These are phyloP conservation scores for Metschnikowia colocasiae DNA, from an alignment of 805 yeast genomes.

Conservation along the genomic window DNA sequence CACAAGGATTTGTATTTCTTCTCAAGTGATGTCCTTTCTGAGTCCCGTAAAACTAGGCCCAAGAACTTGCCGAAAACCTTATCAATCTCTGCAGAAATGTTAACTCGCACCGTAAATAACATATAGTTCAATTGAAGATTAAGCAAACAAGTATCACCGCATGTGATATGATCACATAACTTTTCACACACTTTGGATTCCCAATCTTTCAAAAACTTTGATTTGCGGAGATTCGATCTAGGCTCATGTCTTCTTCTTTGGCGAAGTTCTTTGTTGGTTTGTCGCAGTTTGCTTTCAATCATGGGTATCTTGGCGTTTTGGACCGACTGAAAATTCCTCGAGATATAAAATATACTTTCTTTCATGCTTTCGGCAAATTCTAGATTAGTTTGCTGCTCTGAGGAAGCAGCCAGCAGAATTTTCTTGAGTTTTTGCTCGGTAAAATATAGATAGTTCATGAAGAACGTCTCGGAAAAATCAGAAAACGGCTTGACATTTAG, in stretches of 20 bases:
- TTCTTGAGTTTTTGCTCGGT: conserved; percentile 9
- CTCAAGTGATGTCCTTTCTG: conserved; percentile 3
- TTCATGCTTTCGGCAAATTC: conserved; percentile 21
- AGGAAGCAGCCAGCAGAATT: conserved; percentile 9
- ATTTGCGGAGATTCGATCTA: conserved; percentile 3
- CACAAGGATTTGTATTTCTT: conserved; percentile 7
- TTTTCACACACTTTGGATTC: conserved; percentile 26
- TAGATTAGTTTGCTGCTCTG: conserved; percentile 18
- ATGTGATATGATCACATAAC: conserved; percentile 24
- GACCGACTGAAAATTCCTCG: conserved; percentile 19
- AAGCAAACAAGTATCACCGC: conserved; percentile 27
- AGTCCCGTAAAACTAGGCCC: conserved; percentile 4
- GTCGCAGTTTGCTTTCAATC: conserved; percentile 6
- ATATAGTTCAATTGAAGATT: conserved; percentile 38
- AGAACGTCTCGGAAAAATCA: conserved; percentile 24
- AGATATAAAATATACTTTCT: conserved; percentile 20
- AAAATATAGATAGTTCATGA: conserved; percentile 13
- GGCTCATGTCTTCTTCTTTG: conserved; percentile 4
- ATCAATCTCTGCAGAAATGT: conserved; percentile 25
- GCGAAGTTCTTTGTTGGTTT: background rate
- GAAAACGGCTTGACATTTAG: conserved; percentile 34
- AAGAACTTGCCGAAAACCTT: conserved; percentile 6
- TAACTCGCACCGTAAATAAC: conserved; percentile 32
- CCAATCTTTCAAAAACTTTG: conserved; percentile 29
- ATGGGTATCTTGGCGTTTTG: conserved; percentile 13